phyloP scores from a whole-genome alignment of 768 basidiomycete genomes.

The Mycena olivaceomarginata region DNA sequence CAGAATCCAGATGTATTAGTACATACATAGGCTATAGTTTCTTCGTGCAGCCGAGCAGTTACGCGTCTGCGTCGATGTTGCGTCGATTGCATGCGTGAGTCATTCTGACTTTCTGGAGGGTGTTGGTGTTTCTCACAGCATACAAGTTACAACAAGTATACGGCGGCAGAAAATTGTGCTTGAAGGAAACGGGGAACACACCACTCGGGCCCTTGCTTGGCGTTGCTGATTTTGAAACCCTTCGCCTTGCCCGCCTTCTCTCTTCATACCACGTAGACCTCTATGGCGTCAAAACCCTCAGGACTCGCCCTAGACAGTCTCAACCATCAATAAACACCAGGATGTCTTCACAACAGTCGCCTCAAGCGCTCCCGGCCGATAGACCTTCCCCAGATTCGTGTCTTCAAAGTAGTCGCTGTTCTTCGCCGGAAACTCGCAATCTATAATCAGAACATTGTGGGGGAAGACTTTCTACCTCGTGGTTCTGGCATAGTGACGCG shows the following conservation, averaged over 20 bases:
- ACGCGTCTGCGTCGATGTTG: too few relatives aligned
- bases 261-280: constrained; percentile 49
- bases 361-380: constrained; percentile 83
- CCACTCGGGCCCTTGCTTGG: not conserved
- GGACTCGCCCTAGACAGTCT: constrained; percentile 57
- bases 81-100: too few relatives aligned
- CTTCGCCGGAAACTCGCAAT: constrained; percentile 34
- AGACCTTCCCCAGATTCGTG: constrained; percentile 79
- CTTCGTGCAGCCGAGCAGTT: too few relatives aligned
- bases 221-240: constrained; percentile 23
- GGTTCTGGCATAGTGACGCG: too few relatives aligned
- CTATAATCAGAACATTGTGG: constrained; percentile 3
- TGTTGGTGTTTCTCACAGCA: too few relatives aligned
- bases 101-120: too few relatives aligned
- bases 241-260: constrained; percentile 25
- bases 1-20: too few relatives aligned
- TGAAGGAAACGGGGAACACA: too few relatives aligned
- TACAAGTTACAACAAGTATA: too few relatives aligned
- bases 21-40: too few relatives aligned
- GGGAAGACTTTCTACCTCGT: constrained; percentile 10
- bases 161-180: too few relatives aligned
- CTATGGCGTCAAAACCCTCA: constrained; percentile 67
- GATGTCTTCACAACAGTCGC: constrained; percentile 93
- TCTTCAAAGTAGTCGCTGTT: constrained; percentile 93
- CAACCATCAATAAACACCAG: constrained; percentile 91